Conservation (phyloP, 192 early-diverging fungal genomes). For the Haplosporangium gracile region DNA sequence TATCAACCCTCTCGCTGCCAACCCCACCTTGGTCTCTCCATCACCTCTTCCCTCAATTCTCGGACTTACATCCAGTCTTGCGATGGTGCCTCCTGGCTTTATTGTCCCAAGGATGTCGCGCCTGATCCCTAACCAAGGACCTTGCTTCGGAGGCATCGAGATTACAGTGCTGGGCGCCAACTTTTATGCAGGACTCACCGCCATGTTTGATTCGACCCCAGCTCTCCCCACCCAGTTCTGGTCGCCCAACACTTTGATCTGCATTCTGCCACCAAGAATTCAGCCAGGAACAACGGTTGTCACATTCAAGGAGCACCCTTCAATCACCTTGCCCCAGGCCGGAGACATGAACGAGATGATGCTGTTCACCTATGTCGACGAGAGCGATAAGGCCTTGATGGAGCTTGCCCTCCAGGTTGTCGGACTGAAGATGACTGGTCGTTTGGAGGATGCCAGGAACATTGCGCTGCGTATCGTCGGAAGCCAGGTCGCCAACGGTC, state of each 20-base stretch:
- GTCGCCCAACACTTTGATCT: constrained; percentile 85
- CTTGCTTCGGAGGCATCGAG: constrained; percentile 87
- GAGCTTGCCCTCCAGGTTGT: constrained; percentile 92
- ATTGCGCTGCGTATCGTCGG: constrained; percentile 80
- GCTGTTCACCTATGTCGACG: constrained; percentile 65
- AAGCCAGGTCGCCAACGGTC: constrained; percentile 44
- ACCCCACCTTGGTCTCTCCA: constrained; percentile 16
- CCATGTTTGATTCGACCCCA: constrained; percentile 81
- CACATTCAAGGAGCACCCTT: constrained; percentile 66
- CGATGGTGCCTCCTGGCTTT: constrained; percentile 48
- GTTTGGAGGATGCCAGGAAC: constrained; percentile 79
- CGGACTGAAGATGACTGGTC: constrained; percentile 87
- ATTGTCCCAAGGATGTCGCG: constrained; percentile 71
- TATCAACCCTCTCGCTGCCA: constrained; percentile 27
- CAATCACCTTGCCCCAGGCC: constrained; percentile 42
- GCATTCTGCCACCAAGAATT: constrained; percentile 83
- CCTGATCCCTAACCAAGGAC: constrained; percentile 87
- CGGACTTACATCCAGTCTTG: constrained; percentile 27
- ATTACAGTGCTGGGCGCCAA: constrained; percentile 87
- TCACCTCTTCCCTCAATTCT: constrained; percentile 50
- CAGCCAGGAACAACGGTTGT: constrained; percentile 80
- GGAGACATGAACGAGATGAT: constrained; percentile 32
- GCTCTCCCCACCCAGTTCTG: constrained; percentile 84
- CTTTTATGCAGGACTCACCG: constrained; percentile 79
- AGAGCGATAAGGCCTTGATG: constrained; percentile 91